Base-by-base conservation (phyloP, 2,329 filamentous ascomycete species). In the Aspergillus pseudoterreus region DNA sequence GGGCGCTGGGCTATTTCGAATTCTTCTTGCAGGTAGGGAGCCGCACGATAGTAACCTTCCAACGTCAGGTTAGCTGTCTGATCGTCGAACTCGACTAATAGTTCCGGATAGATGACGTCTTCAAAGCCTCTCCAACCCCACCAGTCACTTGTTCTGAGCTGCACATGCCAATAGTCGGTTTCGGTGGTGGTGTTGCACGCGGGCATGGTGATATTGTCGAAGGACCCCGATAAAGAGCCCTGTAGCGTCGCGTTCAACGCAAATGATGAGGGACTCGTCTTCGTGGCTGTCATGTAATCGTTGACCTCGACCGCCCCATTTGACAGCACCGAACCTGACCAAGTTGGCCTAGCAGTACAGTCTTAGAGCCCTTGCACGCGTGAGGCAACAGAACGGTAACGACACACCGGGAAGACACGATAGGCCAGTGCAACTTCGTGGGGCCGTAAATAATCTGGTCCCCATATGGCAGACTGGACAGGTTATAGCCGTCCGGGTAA, bases 51-150 rank as follows among this genome's bases (percentile, higher is more conserved):
- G 22, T 38, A 10, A 2, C 43, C 30, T n/a, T 47, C 22, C 24
- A 53, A 9, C 2, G 43, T 43, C 33, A 51, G 39, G 19, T 47
- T 55, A 0, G 50, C 45, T 27, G 36, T 32, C 42, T 43, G 30
- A 1, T 4, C 15, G 24, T 47, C 53, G 8, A 55, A 53, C 14
- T 57, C 42, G 19, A 55, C 45, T 9, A 41, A 48, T 12, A 49
- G 6, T 2, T 12, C 11, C 12, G 19, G 4, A 14, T 10, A 36
- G 6, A 4, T 11, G 33, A 36, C 8, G 8, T 14, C 33, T 2
- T 6, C 12, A 1, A 6, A 36, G 12, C 33, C 33, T 36, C 33
- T 36, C 15, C 12, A 14, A 6, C 6, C 15, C 12, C 15, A 36
- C 15, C 12, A 36, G 33, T 36, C 12, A 36, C 11, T 9, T 36